A percentile compares a stretch with the other conserved stretches of the same genome.
These are phyloP conservation scores for Santalum album DNA, from an alignment of 164 flowering plant genomes.

Conservation along the genomic window DNA sequence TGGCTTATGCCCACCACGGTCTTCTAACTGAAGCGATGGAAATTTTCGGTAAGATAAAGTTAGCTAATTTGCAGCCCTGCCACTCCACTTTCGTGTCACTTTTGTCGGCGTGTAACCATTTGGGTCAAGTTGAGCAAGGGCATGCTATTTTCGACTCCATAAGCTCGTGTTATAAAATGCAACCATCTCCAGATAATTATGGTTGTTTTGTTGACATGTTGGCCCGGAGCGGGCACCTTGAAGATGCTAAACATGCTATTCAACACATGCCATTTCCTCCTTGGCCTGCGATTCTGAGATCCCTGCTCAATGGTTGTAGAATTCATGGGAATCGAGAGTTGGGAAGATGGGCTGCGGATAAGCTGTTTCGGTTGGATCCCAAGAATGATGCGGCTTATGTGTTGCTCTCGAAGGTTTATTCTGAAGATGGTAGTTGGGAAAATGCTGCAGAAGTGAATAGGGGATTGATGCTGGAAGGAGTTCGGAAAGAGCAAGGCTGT, in stretches of 20 bases:
- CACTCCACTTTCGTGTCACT: conserved; percentile 46
- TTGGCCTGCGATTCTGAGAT: conserved; percentile 48
- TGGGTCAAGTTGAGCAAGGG: conserved; percentile 41
- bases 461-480: conserved; percentile 20
- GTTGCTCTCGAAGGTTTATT: conserved; percentile 28
- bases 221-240: conserved; percentile 41
- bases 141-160: conserved; percentile 28
- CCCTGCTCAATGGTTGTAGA: conserved; percentile 49
- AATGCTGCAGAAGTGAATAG: conserved; percentile 27
- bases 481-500: conserved; percentile 26
- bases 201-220: conserved; percentile 51
- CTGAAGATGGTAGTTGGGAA: conserved; percentile 36
- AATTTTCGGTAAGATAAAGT: conserved; percentile 31
- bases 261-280: conserved; percentile 46
- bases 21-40: conserved; percentile 29
- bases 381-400: conserved; percentile 30
- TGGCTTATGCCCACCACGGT: conserved; percentile 53
- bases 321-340: conserved; percentile 34
- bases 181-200: conserved; percentile 32
- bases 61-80: conserved; percentile 29
- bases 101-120: conserved; percentile 42
- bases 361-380: conserved; percentile 30
- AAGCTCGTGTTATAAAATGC: conserved; percentile 20
- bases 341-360: conserved; percentile 33
- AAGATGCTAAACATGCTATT: conserved; percentile 34